phyloP scores from a whole-genome alignment of 2,329 filamentous ascomycete genomes.

The Cercospora sp. region DNA sequence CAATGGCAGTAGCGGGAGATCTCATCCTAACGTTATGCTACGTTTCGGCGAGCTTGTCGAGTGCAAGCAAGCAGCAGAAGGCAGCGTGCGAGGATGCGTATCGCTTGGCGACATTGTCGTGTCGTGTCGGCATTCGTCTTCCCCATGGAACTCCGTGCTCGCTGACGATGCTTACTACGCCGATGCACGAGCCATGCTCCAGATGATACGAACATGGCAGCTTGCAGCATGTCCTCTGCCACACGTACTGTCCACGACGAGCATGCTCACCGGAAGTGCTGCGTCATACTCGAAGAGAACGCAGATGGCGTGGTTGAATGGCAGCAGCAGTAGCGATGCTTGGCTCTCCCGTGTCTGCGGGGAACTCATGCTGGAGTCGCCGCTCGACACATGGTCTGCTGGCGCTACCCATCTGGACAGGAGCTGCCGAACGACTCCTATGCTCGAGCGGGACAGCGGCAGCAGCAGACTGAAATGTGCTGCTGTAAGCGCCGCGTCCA shows the following conservation, averaged over 20 bases:
- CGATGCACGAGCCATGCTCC: background rate
- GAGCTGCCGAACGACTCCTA: background rate
- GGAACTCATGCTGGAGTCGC: no score
- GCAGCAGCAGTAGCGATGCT: background rate
- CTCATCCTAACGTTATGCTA: background rate
- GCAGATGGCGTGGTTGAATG: background rate
- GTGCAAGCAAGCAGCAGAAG: background rate
- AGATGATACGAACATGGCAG: background rate
- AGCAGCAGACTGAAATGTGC: background rate
- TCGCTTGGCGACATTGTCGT: background rate
- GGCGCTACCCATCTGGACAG: background rate
- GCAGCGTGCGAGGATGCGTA: background rate
- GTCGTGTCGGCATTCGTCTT: background rate
- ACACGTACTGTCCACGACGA: background rate
- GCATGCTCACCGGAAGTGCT: background rate
- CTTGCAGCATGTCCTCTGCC: background rate
- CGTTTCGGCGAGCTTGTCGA: background rate
- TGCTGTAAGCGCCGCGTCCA: conserved; percentile 20
- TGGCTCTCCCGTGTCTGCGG: background rate
- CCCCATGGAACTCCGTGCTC: no score
- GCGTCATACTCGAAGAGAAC: background rate
- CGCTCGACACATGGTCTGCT: background rate
- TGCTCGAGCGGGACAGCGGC: background rate
- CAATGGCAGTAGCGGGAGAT: background rate
- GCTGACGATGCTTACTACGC: no score